These are phyloP conservation scores for Hypoxylon sp. DNA, from an alignment of 2,329 filamentous ascomycete species.

Conservation along the genomic window DNA sequence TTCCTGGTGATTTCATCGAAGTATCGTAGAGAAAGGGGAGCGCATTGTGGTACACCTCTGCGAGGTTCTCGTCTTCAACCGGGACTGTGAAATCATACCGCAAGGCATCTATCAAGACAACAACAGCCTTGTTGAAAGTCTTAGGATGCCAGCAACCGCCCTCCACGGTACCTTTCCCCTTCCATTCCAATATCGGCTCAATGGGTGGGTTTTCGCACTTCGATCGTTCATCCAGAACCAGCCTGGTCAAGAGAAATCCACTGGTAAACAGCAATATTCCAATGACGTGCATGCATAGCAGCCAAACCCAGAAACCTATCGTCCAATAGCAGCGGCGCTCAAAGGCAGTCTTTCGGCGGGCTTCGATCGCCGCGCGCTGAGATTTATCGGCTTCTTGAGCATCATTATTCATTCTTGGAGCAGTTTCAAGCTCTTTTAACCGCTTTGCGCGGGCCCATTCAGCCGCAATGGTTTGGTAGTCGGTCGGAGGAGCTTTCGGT, in stretches of 20 bases:
- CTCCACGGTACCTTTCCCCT: conserved; percentile 59
- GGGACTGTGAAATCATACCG: conserved; percentile 98
- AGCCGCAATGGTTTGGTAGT: conserved; percentile 66
- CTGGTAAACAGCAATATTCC: conserved; percentile 94
- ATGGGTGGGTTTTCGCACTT: conserved; percentile 77
- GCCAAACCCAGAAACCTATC: conserved; percentile 75
- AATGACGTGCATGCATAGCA: conserved; percentile 79
- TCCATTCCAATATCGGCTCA: conserved; percentile 60
- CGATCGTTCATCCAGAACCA: conserved; percentile 82
- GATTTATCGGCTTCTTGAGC: conserved; percentile 57
- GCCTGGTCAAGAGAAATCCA: conserved; percentile 90
- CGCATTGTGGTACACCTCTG: conserved; percentile 84
- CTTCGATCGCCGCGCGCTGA: conserved; percentile 62
- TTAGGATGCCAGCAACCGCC: conserved; percentile 96
- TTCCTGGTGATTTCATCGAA: conserved; percentile 77
- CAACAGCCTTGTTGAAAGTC: conserved; percentile 89
- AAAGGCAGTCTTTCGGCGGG: conserved; percentile 62
- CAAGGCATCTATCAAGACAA: conserved; percentile 92
- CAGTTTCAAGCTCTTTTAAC: conserved; percentile 60
- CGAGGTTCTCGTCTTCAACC: conserved; percentile 65
- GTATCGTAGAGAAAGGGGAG: conserved; percentile 89
- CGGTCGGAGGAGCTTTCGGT: conserved; percentile 51
- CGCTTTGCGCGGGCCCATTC: conserved; percentile 67
- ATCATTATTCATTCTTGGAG: conserved; percentile 49
- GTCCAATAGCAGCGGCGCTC: conserved; percentile 69